Evolutionary conservation across 257 asterid genomes (phyloP).

Genomic region (Orobanche coerulescens): DNA sequence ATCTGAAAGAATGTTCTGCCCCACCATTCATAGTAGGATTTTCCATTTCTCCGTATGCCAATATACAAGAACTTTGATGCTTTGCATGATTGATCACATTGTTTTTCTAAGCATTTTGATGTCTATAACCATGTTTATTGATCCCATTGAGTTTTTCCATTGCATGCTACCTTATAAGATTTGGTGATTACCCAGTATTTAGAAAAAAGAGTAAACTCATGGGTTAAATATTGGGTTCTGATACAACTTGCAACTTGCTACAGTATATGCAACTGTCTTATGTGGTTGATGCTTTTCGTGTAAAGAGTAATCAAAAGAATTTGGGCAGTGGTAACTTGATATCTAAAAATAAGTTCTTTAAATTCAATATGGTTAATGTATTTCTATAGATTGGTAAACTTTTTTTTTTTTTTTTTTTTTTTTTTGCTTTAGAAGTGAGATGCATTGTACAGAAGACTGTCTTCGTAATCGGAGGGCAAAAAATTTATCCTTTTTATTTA

Average conservation of each 20-base stretch:
- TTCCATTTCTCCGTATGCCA: not conserved
- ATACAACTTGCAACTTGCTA: not conserved
- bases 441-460: not conserved
- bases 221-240: not conserved
- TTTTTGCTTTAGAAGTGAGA: not conserved
- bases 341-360: not conserved
- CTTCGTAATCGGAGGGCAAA: constrained; percentile 8
- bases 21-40: constrained; percentile 7
- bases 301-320: not conserved
- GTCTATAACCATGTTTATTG: not conserved
- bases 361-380: not conserved
- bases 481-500: not conserved
- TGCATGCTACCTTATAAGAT: not conserved
- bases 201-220: not conserved
- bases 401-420: not conserved
- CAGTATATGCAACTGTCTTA: not conserved
- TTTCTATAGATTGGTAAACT: not conserved
- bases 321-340: not conserved
- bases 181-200: not conserved
- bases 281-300: not conserved
- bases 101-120: constrained; percentile 16
- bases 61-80: not conserved
- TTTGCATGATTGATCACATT: not conserved
- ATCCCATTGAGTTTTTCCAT: not conserved
- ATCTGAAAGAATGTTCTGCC: not conserved